Base-by-base conservation (phyloP, 257 asterid species). In the Nicotiana tabacum region DNA sequence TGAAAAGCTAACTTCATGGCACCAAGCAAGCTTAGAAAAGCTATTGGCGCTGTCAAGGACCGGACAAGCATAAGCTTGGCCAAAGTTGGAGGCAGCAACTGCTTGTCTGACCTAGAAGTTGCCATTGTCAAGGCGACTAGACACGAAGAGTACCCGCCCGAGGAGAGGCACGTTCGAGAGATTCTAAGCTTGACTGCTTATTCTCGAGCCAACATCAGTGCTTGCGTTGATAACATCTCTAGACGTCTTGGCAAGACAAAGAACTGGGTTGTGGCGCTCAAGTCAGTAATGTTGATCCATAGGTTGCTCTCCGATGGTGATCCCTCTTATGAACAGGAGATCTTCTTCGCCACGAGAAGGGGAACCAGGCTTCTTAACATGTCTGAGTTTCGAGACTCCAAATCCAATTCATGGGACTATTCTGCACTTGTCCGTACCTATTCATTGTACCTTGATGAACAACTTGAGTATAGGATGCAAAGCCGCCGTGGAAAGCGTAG, bases 51-150 rank as follows among this genome's bases (percentile, higher is more conserved):
- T 5, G 96, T 96, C 27, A 96, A 96, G 81, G 99, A 96, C 87
- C 90, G 89, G 65, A 93, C 98, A 10, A 96, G 97, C 92, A 96
- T 96, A 53, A 86, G 98, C 80, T 89, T 96, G 0, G 99, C 99
- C 32, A 96, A 94, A 85, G 97, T 93, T 0, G 93, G 95, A 1
- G 84, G 89, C 86, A 91, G 91, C 84, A 83, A 91, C 46, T 86
- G 92, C 58, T 81, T 96, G 62, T 86, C 99, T 1, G 98, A 94
- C 81, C 92, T 96, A 16, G 98, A 94, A 6, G 96, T 96, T 1
- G 98, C 99, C 85, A 92, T 96, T 79, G 98, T 96, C 0, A 96
- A 96, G 85, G 96, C 98, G 64, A 96, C 99, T 0, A 89, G 98
- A 80, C 99, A 96, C 78, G 98, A 96, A 48, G 99, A 96, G 78